These are phyloP conservation scores for Tilletia indica DNA, from an alignment of 1,284 basidiomycete genomes.

Conservation along the genomic window DNA sequence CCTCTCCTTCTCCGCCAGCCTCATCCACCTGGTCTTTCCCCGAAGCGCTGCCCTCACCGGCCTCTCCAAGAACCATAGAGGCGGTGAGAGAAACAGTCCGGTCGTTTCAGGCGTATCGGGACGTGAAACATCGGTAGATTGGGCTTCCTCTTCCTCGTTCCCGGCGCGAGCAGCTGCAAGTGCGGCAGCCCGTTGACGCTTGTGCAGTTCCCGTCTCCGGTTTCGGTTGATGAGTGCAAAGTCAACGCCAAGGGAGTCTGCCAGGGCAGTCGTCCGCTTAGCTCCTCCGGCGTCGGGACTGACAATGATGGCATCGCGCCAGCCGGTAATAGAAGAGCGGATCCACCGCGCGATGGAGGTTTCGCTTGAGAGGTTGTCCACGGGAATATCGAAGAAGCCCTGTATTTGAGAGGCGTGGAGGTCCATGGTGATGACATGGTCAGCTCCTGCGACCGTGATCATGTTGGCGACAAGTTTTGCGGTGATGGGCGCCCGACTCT, in stretches of 20 bases:
- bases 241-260: constrained; percentile 91
- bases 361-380: constrained; percentile 70
- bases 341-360: constrained; percentile 61
- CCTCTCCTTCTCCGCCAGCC: constrained; percentile 32
- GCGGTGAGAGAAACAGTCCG: not conserved
- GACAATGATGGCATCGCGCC: constrained; percentile 88
- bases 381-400: constrained; percentile 98
- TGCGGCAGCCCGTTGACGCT: constrained; percentile 34
- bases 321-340: constrained; percentile 79
- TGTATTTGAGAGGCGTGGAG: constrained; percentile 97
- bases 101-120: constrained; percentile 10
- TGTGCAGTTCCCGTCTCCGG: constrained; percentile 54
- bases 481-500: constrained; percentile 91
- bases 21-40: constrained; percentile 8
- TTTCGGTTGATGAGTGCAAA: constrained; percentile 96
- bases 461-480: constrained; percentile 98
- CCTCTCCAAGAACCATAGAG: constrained; percentile 13
- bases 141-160: not conserved
- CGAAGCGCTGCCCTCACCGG: constrained; percentile 5
- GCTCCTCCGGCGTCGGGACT: constrained; percentile 97
- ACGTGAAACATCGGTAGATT: not conserved
- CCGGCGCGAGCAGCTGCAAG: not conserved
- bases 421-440: constrained; percentile 99
- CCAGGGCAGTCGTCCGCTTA: constrained; percentile 89
- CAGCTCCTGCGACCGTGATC: constrained; percentile 90